Evolutionary conservation across 805 yeast genomes (phyloP), one percentile per base, ranked within the genome.

Genomic region (Kurtzmaniella cleridarum): DNA sequence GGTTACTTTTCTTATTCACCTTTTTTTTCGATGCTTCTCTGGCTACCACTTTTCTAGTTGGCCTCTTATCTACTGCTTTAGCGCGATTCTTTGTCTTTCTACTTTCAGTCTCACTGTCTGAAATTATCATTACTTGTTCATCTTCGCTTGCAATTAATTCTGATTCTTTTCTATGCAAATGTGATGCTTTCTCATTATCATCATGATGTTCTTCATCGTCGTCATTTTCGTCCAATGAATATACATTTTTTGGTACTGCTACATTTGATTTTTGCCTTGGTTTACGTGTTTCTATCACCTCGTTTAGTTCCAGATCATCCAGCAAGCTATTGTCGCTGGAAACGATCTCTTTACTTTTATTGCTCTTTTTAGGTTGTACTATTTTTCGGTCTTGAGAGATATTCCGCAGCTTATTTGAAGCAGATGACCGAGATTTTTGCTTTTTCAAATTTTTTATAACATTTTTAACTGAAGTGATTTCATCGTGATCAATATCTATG

Each of bases 351-450:
- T 20, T 20, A 8, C 24, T 20, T 8, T 16, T 14, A 12, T n/a
- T 32, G 13, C 10, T 14, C 12, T 28, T 9, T 12, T 28, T 12
- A 5, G 30, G 8, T 20, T 12, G 27, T 13, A 15, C 29, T 30
- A 20, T 16, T 29, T 5, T 41, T 39, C 10, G 46, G 47, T 15
- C 29, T 36, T 26, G 69, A 69, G 3, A 74, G 64, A 43, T 67
- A 64, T 31, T 62, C 60, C 37, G 76, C 53, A n/a, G 75, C 55
- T 14, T 57, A 51, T 43, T 69, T 70, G 45, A 76, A 67, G n/a
- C 66, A 72, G 33, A 47, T 46, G 27, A 46, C 54, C 8, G 60
- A 47, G 23, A 45, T 43, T 8, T 42, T 61, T 30, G 59, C 65
- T 3, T 54, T 58, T 23, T 20, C 8, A 20, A 20, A 20, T 47